phyloP scores from a whole-genome alignment of 495 filamentous ascomycete genomes.

The Penicillium crystallinum region DNA sequence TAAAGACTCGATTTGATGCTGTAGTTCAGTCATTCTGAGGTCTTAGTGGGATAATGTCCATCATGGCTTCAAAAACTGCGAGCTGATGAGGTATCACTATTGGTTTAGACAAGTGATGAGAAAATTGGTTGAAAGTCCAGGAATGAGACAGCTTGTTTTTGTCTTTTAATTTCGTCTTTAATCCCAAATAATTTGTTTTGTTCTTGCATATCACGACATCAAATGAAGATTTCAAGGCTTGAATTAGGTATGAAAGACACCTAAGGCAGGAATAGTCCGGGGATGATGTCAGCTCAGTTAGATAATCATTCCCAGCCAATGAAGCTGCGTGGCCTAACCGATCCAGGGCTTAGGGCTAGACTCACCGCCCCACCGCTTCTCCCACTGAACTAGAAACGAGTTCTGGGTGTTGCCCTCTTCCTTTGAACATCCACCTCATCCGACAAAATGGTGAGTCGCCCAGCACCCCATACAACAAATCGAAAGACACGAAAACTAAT shows the following conservation, averaged over 20 bases:
- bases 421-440: constrained; percentile 45
- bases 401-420: constrained; percentile 30
- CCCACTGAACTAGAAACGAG: constrained; percentile 36
- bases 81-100: no score
- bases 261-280: background rate
- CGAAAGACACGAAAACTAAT: constrained; percentile 12
- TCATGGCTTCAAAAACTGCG: no score
- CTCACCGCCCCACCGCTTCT: constrained; percentile 45
- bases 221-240: no score
- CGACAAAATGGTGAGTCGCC: constrained; percentile 47
- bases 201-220: no score
- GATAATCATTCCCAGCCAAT: constrained; percentile 10
- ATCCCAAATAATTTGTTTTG: no score
- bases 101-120: no score
- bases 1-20: no score
- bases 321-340: constrained; percentile 15
- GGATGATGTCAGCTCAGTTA: constrained; percentile 2
- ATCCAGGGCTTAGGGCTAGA: constrained; percentile 42
- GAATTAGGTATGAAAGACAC: background rate
- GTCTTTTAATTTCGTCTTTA: no score
- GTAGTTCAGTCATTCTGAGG: no score
- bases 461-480: constrained; percentile 1
- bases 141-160: no score
- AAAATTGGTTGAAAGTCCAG: no score
- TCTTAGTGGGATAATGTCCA: no score